Base-by-base conservation (phyloP, 768 basidiomycete genomes). In the Serendipita sp. region DNA sequence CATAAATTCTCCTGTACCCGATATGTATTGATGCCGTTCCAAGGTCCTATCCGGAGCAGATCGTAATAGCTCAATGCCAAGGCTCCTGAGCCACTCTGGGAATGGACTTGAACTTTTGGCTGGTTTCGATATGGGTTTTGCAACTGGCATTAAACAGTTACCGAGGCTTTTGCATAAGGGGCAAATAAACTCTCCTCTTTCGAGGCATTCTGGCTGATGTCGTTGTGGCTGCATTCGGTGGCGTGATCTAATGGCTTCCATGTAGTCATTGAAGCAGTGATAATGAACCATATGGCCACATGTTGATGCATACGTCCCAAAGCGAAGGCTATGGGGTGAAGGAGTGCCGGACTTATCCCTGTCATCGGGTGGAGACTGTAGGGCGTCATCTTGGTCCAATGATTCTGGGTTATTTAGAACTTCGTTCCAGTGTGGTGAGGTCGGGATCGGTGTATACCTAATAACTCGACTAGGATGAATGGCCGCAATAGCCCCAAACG, bases 251-350 rank as follows among this genome's bases (percentile, higher is more conserved):
- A 97, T 86, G 16, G 93, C 94, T 1, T 81, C 72, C 68, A 83
- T 92, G 73, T 97, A 98, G 1, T 86, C 86, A 58, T 87, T 86
- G 78, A 97, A 95, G 74, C 96, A 98, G 46, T 88, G 84, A 67
- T 94, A 75, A 75, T 99, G 96, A 93, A 99, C 98, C 80, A 94
- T 84, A 72, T 98, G 96, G 37, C 86, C 92, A 73, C 95, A 98
- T 45, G 92, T 86, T 0, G 93, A 92, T 8, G 86, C 76, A 71
- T 93, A 80, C 11, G 97, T 77, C 1, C 93, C 93, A 71, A 95
- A 95, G 32, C 86, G 85, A 1, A 87, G 10, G 56, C 8, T 2
- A 46, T 32, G 24, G 18, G 38, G 18, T 34, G n/a, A 35, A 56
- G 37, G 37, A 30, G 16, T 8, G 34, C 67, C 60, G 5, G 75